Evolutionary conservation across 495 filamentous ascomycete genomes (phyloP).

Genomic region (Beverwykella pulmonaria): DNA sequence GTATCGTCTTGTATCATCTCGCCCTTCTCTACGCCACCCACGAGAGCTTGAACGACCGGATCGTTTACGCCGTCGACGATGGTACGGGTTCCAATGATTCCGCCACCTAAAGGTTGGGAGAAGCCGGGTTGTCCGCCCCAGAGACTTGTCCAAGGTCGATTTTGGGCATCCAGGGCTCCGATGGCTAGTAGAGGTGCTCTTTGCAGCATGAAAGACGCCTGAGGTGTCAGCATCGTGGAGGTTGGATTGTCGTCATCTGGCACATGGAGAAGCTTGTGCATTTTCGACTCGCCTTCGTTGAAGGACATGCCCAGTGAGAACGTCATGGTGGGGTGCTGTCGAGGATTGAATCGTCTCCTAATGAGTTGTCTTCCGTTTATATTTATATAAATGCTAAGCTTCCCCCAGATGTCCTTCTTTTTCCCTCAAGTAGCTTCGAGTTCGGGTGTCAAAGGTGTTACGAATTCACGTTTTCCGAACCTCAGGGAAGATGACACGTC

Average conservation of each 20-base stretch:
- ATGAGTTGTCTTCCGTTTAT: not conserved
- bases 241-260: constrained; percentile 64
- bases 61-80: constrained; percentile 62
- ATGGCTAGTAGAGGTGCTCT: constrained; percentile 67
- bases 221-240: constrained; percentile 55
- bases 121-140: constrained; percentile 74
- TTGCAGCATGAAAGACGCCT: constrained; percentile 57
- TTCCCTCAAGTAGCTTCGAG: not conserved
- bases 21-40: constrained; percentile 49
- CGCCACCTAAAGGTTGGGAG: constrained; percentile 57
- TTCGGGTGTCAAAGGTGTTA: too few relatives aligned
- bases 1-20: constrained; percentile 47
- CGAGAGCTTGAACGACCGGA: constrained; percentile 63
- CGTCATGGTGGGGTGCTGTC: constrained; percentile 44
- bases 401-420: too few relatives aligned
- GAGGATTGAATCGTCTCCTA: not conserved
- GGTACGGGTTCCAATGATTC: constrained; percentile 61
- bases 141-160: constrained; percentile 71
- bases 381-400: too few relatives aligned
- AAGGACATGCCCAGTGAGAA: constrained; percentile 51
- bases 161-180: constrained; percentile 65
- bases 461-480: not conserved
- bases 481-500: not conserved
- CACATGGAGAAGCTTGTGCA: constrained; percentile 53
- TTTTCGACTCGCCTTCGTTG: constrained; percentile 57